Evolutionary conservation across 2,329 filamentous ascomycete genomes (phyloP).

Genomic region (Coniochaeta ligniaria): DNA sequence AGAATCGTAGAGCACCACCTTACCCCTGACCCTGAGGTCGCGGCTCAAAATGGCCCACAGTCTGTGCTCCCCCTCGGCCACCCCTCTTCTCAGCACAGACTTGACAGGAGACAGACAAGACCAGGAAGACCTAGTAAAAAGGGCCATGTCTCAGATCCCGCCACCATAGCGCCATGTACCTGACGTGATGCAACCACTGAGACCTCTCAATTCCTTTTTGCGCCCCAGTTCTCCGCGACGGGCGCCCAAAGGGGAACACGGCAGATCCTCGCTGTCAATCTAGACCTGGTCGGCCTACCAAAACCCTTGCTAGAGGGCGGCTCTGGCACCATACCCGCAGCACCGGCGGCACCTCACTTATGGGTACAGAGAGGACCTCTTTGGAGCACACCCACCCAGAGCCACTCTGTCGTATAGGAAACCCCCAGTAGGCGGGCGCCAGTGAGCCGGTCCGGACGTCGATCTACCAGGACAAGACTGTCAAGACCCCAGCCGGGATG

Average conservation of each 20-base stretch:
- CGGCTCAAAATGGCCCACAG: background rate
- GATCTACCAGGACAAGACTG: background rate
- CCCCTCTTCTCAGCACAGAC: background rate
- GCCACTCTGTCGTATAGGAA: background rate
- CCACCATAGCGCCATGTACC: background rate
- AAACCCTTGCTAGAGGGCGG: background rate
- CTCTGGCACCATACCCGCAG: background rate
- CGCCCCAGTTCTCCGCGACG: background rate
- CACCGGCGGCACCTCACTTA: background rate
- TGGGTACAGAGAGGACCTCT: background rate
- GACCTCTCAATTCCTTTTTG: background rate
- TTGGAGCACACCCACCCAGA: background rate
- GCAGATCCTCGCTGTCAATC: background rate
- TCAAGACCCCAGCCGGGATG: background rate
- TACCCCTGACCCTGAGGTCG: background rate
- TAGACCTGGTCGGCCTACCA: background rate
- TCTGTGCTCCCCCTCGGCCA: background rate
- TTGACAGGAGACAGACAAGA: background rate
- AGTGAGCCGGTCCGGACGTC: background rate
- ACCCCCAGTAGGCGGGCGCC: background rate
- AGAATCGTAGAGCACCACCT: background rate
- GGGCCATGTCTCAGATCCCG: background rate
- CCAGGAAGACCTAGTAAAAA: background rate
- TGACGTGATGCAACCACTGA: background rate
- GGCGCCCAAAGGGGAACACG: background rate